Evolutionary conservation across 2,329 filamentous ascomycete genomes (phyloP).

Genomic region (Apiospora arundinis): DNA sequence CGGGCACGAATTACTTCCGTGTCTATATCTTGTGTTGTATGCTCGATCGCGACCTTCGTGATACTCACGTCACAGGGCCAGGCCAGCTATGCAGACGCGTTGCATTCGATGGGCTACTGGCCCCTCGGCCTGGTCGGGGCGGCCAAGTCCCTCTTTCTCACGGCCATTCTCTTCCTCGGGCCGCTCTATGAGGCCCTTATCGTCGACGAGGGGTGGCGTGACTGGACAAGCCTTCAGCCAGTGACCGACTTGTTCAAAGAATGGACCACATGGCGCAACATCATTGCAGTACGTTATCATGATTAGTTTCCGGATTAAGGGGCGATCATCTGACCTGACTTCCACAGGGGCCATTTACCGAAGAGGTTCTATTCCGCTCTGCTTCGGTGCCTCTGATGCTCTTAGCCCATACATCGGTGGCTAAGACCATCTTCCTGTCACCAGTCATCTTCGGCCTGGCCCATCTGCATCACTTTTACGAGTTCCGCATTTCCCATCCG

Average conservation of each 20-base stretch:
- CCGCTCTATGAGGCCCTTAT: constrained; percentile 83
- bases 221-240: constrained; percentile 64
- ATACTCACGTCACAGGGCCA: constrained; percentile 64
- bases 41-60: constrained; percentile 70
- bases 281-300: constrained; percentile 72
- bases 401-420: constrained; percentile 64
- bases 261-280: constrained; percentile 87
- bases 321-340: constrained; percentile 23
- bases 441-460: constrained; percentile 92
- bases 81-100: constrained; percentile 56
- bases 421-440: constrained; percentile 76
- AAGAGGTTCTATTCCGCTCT: constrained; percentile 93
- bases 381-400: constrained; percentile 84
- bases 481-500: constrained; percentile 84
- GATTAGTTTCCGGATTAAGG: not conserved
- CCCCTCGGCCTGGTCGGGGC: constrained; percentile 73
- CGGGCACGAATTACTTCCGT: constrained; percentile 84
- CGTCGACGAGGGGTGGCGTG: constrained; percentile 72
- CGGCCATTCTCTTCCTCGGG: constrained; percentile 79
- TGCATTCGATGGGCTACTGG: constrained; percentile 82
- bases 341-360: constrained; percentile 79
- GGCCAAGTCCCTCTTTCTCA: constrained; percentile 69
- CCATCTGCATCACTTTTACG: constrained; percentile 95
- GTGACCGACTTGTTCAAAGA: constrained; percentile 68
- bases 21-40: constrained; percentile 73